Evolutionary conservation across 768 basidiomycete species (phyloP), one percentile per base, ranked within the genome.

Genomic region (Hygrophoropsis aurantiaca): DNA sequence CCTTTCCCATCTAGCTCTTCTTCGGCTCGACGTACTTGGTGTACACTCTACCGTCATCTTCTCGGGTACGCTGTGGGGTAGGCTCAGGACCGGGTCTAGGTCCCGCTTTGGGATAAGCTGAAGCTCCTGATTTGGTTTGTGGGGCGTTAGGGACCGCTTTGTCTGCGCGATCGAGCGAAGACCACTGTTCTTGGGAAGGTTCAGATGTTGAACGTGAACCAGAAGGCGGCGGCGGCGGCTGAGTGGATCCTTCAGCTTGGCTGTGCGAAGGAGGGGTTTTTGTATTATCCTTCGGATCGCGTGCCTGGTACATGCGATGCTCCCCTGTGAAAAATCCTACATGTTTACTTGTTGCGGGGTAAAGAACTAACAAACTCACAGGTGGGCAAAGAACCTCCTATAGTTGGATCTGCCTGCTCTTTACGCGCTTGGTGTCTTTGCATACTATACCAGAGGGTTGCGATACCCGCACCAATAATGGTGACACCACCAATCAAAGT

Each of bases 251-350:
- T 23, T 19, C 11, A 35, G 36, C 34, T 24, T 16, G 24, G 36
- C 21, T 25, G 8, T 47, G 46, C 26, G 46, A 54, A 3, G 39
- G 27, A 9, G 63, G 64, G 49, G 30, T 56, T 13, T 27, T 44
- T 0, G 59, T 49, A 18, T 56, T 59, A 6, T 56, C 44, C 11
- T 39, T 47, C 9, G 41, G 44, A 25, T 44, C 42, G 11, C 60
- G 58, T 1, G 55, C 62, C 35, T 61, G 57, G 11, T 54, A 18
- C 26, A 67, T 54, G 13, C 65, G 64, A 38, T 53, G 46, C 50
- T 66, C 57, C 63, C 60, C 64, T 60, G 26, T 15, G 26, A 35
- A 9, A 27, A 23, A 42, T 18, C 20, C 33, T 11, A n/a, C n/a
- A 7, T 8, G 13, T 32, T 27, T 18, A 27, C 18, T n/a, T 38